These are phyloP conservation scores for Hymenoscyphus infarciens DNA, from an alignment of 2,329 filamentous ascomycete species.

Conservation along the genomic window DNA sequence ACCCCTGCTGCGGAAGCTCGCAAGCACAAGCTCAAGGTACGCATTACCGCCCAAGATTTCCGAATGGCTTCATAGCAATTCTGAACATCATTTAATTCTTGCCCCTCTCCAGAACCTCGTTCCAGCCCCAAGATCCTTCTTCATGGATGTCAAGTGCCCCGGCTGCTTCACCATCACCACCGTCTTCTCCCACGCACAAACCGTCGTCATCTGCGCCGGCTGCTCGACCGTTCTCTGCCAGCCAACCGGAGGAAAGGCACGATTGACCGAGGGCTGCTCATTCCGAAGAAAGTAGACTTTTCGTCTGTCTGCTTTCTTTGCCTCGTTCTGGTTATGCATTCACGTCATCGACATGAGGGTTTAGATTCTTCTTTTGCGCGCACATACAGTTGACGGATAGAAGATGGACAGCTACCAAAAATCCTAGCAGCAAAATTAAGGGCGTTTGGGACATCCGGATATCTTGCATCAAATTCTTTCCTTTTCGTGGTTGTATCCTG, in stretches of 20 bases:
- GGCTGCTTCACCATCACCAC: slow-evolving; percentile 99
- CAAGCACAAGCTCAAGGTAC: slow-evolving; percentile 99
- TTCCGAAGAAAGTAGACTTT: slow-evolving; percentile 98
- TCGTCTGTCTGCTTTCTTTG: slow-evolving; percentile 42
- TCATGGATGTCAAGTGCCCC: slow-evolving; percentile 99
- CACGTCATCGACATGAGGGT: slow-evolving; percentile 30
- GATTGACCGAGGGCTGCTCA: slow-evolving; percentile 99
- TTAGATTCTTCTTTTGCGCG: slow-evolving; percentile 30
- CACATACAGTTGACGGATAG: slow-evolving; percentile 61
- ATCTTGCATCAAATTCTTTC: slow-evolving; percentile 65
- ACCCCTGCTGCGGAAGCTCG: slow-evolving; percentile 94
- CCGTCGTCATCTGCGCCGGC: slow-evolving; percentile 99
- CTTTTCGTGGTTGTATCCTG: slow-evolving; percentile 23
- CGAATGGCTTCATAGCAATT: slow-evolving; percentile 7
- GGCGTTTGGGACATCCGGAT: slow-evolving; percentile 78
- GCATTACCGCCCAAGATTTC: slow-evolving; percentile 29
- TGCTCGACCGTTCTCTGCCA: slow-evolving; percentile 99
- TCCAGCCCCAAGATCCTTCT: slow-evolving; percentile 96
- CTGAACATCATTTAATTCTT: slow-evolving; percentile 11
- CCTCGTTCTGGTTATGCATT: slow-evolving; percentile 30
- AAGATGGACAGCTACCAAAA: slow-evolving; percentile 59
- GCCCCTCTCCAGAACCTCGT: slow-evolving; percentile 69
- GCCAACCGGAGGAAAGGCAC: slow-evolving; percentile 97
- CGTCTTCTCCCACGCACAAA: slow-evolving; percentile 99
- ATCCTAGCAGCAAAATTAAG: slow-evolving; percentile 49